Evolutionary conservation across 2,329 filamentous ascomycete species (phyloP), one percentile per base, ranked within the genome.

Genomic region (Scytalidium sp.): DNA sequence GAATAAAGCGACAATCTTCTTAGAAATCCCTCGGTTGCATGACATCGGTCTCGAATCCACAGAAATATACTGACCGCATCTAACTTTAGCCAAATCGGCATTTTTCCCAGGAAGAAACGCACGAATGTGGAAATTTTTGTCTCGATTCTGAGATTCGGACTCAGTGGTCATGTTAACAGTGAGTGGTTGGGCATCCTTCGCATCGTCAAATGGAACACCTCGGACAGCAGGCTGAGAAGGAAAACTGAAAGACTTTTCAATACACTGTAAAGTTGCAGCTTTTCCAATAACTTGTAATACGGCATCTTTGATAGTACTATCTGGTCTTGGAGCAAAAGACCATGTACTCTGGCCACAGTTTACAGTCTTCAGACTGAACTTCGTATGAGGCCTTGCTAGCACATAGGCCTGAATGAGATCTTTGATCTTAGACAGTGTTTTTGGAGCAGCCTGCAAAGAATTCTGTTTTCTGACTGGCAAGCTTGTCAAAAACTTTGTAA

Each of bases 1-100:
- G 61, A 84, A 83, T 0, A 76, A 67, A 0, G 67, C 66, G 1
- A 75, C 52, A 2, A 91, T 67, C 57, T 81, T 82, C 64, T 84
- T 88, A 42, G 79, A 74, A 0, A 75, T 78, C 2, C 83, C 83
- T 48, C 75, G 71, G 2, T 65, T 63, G 6, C 74, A 61, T 2
- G 79, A 77, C 13, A 92, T 69, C 3, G 87, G 87, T 17, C 88
- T 76, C 13, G 75, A 75, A 61, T 92, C 86, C 19, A 92, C 73
- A 0, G 85, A 88, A 25, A 91, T 67, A 62, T 84, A 90, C 3
- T 76, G 67, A 1, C 78, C 74, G n/a, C 71, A 76, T 42, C 71
- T 69, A 27, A 80, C 56, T n/a, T 67, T 73, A 2, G 65, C 60
- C 2, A 58, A 43, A 25, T 77, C 67, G 17, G 78, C 75, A 48